Base-by-base conservation (phyloP, 768 basidiomycete genomes). In the Tricholoma hemisulphureum region DNA sequence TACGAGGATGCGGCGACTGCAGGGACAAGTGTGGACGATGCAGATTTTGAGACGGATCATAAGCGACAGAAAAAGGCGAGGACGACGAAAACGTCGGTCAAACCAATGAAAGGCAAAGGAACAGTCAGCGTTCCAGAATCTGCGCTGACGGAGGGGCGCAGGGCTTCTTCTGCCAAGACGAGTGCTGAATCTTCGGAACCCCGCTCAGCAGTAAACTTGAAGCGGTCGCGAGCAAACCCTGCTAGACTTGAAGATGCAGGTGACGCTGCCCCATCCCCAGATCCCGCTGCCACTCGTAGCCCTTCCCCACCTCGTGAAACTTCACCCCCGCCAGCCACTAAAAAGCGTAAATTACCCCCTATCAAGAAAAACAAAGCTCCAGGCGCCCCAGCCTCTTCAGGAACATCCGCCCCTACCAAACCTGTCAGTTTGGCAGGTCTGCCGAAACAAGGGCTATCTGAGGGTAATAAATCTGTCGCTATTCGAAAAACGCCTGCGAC, bases 311-410 rank as follows among this genome's bases (percentile, higher is more conserved):
- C 60, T 37, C 74, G 73, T 31, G 75, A 75, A 10, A 65, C 70
- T 23, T 67, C 74, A 11, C 65, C 73, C 58, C 66, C n/a, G 57
- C 63, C 65, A 57, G 48, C 24, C 10, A 11, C 65, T 4, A 72
- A 70, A 56, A 70, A 68, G 41, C 80, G 76, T 35, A 89, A 88
- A 66, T 75, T 86, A 20, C 85, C 87, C 0, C 72, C 81, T n/a
- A 88, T 88, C 59, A 87, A 82, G 75, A 87, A 88, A 73, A 83
- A 76, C 69, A 86, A 87, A 68, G 20, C 57, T n/a, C 61, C 50
- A 51, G 62, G 67, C n/a, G 51, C 68, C 8, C 49, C 65, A 10
- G 58, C 70, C 0, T 61, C 64, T 4, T 29, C 70, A 18, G 68
- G 67, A 35, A 61, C 72, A 16, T 35, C 59, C 10, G 52, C 62